These are phyloP conservation scores for Sporodiniella umbellata DNA, from an alignment of 371 early-diverging fungal species.

Conservation along the genomic window DNA sequence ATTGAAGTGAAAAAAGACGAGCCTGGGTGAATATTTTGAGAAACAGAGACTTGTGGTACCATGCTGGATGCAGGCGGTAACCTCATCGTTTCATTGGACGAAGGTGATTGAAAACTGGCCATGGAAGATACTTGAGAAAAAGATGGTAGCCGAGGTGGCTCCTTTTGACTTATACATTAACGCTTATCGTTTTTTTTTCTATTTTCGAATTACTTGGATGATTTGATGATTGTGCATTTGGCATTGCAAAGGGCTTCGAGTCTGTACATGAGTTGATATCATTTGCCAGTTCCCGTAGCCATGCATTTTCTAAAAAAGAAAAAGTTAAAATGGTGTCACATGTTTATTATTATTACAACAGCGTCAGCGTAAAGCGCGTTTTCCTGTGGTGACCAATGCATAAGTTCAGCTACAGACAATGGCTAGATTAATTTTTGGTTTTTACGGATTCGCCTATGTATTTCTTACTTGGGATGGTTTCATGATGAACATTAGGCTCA, in stretches of 20 bases:
- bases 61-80: slow-evolving; percentile 1
- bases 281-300: slow-evolving; percentile 65
- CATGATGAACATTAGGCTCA: not conserved
- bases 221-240: slow-evolving; percentile 60
- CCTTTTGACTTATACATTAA: not conserved
- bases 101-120: not conserved
- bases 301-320: slow-evolving; percentile 33
- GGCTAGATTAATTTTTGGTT: no score
- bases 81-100: slow-evolving; percentile 1
- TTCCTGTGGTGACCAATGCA: slow-evolving; percentile 35
- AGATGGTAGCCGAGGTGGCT: not conserved
- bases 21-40: not conserved
- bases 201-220: slow-evolving; percentile 15
- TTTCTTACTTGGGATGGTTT: slow-evolving; percentile 1
- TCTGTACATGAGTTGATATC: slow-evolving; percentile 52
- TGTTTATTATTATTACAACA: slow-evolving; percentile 35
- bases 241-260: slow-evolving; percentile 64
- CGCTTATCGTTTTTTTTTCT: not conserved
- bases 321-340: not conserved
- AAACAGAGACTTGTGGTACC: slow-evolving; percentile 1
- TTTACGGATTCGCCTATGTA: not conserved
- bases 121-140: not conserved
- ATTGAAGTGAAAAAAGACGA: not conserved
- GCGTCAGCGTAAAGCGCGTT: slow-evolving; percentile 21
- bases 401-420: not conserved